Base-by-base conservation (phyloP, 2,329 filamentous ascomycete genomes). In the Colletotrichum ledebouriae region DNA sequence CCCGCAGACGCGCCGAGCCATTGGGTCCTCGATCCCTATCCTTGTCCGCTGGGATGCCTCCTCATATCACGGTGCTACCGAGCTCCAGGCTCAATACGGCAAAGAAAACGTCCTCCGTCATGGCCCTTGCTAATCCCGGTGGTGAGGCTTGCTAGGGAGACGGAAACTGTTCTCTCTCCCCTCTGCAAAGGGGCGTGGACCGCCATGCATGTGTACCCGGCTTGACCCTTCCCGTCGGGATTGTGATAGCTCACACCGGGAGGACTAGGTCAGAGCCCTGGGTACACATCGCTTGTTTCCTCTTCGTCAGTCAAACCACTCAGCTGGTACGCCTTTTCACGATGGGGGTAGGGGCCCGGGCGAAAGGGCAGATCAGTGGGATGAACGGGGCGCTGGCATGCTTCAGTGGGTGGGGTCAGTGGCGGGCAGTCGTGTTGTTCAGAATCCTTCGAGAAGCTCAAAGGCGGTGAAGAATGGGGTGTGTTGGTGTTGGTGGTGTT, bases 201-300 rank as follows among this genome's bases (percentile, higher is more conserved):
- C 44, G 9, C 49, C 44, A 29, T 20, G 20, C 39, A 49, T 47
- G 49, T 29, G 50, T 49, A 33, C 57, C 62, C n/a, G 25, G 42
- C 62, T 33, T 49, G 57, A 53, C 66, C 61, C 65, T 65, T 55
- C 60, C 7, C 34, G 22, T 49, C 60, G 60, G 60, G 41, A 70
- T 44, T 66, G 56, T 69, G 67, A 70, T 65, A 64, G 65, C 53
- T 63, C 59, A 65, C 22, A 65, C 41, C 53, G 47, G 15, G 37
- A 29, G 39, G 58, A 49, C 42, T 17, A 12, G 15, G 3, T 63
- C 42, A 70, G 22, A 70, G 33, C 61, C 62, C 70, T 46, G 64
- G 59, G 61, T 71, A 71, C 46, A 71, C 65, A 63, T 71, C 70
- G 41, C 70, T 71, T 59, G 50, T 56, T 58, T 60, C 59, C 50